These are phyloP conservation scores for Pontederia paniculata DNA, from an alignment of 176 grass and related monocot genomes.

Conservation along the genomic window DNA sequence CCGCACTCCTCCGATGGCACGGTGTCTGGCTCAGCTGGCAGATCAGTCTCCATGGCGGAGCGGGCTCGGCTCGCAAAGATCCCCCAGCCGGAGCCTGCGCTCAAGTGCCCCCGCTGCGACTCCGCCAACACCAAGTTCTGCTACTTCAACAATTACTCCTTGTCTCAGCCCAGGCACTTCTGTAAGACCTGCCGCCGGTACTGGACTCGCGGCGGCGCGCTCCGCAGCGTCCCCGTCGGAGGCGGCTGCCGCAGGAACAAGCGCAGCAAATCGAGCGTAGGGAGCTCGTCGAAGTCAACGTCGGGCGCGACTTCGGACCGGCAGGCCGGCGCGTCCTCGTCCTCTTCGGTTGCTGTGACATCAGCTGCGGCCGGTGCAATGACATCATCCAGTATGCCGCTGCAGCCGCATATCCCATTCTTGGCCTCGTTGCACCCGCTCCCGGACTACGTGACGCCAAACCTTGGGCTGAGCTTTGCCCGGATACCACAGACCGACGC, in stretches of 20 bases:
- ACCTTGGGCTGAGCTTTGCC: slow-evolving; percentile 43
- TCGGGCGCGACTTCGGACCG: background rate
- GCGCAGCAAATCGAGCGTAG: slow-evolving; percentile 41
- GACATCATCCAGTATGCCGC: slow-evolving; percentile 22
- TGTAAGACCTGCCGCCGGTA: slow-evolving; percentile 98
- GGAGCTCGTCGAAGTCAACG: slow-evolving; percentile 7
- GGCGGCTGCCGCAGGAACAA: slow-evolving; percentile 93
- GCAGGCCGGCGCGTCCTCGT: slow-evolving; percentile 34
- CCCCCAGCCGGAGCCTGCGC: slow-evolving; percentile 56
- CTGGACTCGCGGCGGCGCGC: slow-evolving; percentile 93
- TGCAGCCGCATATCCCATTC: slow-evolving; percentile 29
- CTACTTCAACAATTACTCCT: slow-evolving; percentile 97
- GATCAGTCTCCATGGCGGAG: slow-evolving; percentile 38
- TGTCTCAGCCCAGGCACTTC: slow-evolving; percentile 85
- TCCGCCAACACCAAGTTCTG: slow-evolving; percentile 95
- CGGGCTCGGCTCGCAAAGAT: slow-evolving; percentile 47
- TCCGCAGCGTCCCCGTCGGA: slow-evolving; percentile 93
- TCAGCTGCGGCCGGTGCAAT: slow-evolving; percentile 3
- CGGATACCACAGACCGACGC: slow-evolving; percentile 40
- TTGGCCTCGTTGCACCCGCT: slow-evolving; percentile 29
- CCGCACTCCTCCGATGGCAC: background rate
- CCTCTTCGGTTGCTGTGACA: slow-evolving; percentile 30
- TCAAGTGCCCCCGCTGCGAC: slow-evolving; percentile 85
- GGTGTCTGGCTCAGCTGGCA: background rate
- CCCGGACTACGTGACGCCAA: slow-evolving; percentile 16